These are phyloP conservation scores for Globisporangium alternatum DNA, from an alignment of 352 stramenopile species.

Conservation along the genomic window DNA sequence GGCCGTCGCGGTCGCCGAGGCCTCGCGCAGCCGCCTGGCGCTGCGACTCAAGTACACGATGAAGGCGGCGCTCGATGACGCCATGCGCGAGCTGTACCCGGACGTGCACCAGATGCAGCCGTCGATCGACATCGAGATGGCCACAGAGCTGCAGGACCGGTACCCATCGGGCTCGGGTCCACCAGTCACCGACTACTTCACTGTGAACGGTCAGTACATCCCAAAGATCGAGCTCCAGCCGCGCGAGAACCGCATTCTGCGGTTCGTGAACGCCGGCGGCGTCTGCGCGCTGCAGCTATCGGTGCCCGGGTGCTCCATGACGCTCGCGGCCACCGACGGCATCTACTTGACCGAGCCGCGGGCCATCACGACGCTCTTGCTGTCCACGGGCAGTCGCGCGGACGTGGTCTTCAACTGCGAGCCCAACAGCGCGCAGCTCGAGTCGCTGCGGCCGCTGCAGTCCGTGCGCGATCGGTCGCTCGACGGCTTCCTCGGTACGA, in stretches of 20 bases:
- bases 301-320: constrained; percentile 59
- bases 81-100: constrained; percentile 40
- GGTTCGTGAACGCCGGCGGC: constrained; percentile 58
- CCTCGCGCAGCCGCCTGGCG: constrained; percentile 46
- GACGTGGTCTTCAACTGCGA: constrained; percentile 65
- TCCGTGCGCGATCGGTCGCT: constrained; percentile 38
- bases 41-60: constrained; percentile 46
- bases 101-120: constrained; percentile 35
- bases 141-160: constrained; percentile 16
- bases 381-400: constrained; percentile 54
- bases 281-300: constrained; percentile 52
- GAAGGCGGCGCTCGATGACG: constrained; percentile 34
- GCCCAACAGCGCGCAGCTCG: constrained; percentile 16
- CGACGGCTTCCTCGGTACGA: constrained; percentile 46
- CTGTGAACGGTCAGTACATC: constrained; percentile 69
- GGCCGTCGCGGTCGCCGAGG: constrained; percentile 39
- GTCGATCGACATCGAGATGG: constrained; percentile 25
- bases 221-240: constrained; percentile 54
- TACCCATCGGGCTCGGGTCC: constrained; percentile 21
- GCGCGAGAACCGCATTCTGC: constrained; percentile 53
- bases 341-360: constrained; percentile 48
- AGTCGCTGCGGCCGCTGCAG: constrained; percentile 55
- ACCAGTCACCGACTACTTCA: constrained; percentile 54
- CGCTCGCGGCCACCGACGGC: constrained; percentile 51
- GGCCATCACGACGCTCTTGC: constrained; percentile 36